These are phyloP conservation scores for Kodamaea sp. DNA, from an alignment of 1,139 yeast species.

Conservation along the genomic window DNA sequence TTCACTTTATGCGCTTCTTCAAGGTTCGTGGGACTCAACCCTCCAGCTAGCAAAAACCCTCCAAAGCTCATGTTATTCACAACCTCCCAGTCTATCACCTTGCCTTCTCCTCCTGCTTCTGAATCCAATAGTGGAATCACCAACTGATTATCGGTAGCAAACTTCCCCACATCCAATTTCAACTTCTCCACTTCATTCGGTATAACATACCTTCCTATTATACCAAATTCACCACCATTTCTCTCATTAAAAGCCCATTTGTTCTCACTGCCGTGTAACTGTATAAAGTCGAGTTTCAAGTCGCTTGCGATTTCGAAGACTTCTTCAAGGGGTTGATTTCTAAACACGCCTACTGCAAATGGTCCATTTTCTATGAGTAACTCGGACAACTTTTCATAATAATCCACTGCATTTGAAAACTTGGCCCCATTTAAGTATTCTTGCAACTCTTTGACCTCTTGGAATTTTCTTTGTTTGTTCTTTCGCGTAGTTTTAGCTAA, in stretches of 20 bases:
- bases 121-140: constrained; percentile 75
- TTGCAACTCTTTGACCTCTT: constrained; percentile 23
- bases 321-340: constrained; percentile 73
- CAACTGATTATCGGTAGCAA: constrained; percentile 10
- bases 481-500: constrained; percentile 26
- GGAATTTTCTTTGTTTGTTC: constrained; percentile 18
- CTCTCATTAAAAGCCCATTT: constrained; percentile 49
- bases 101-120: constrained; percentile 92
- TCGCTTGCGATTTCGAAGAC: constrained; percentile 50
- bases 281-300: constrained; percentile 71
- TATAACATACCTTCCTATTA: constrained; percentile 69
- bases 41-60: constrained; percentile 80
- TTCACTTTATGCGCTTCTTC: constrained; percentile 42
- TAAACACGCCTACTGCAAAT: constrained; percentile 82
- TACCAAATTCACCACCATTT: constrained; percentile 43
- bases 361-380: constrained; percentile 58
- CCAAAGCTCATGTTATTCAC: constrained; percentile 39
- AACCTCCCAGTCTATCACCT: constrained; percentile 65
- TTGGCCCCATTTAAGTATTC: constrained; percentile 14
- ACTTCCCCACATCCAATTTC: constrained; percentile 19
- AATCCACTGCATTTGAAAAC: constrained; percentile 26
- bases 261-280: constrained; percentile 85
- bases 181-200: constrained; percentile 49
- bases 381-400: constrained; percentile 34
- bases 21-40: constrained; percentile 76